These are phyloP conservation scores for Sclerotinia spermophila DNA, from an alignment of 2,329 filamentous ascomycete species.

Conservation along the genomic window DNA sequence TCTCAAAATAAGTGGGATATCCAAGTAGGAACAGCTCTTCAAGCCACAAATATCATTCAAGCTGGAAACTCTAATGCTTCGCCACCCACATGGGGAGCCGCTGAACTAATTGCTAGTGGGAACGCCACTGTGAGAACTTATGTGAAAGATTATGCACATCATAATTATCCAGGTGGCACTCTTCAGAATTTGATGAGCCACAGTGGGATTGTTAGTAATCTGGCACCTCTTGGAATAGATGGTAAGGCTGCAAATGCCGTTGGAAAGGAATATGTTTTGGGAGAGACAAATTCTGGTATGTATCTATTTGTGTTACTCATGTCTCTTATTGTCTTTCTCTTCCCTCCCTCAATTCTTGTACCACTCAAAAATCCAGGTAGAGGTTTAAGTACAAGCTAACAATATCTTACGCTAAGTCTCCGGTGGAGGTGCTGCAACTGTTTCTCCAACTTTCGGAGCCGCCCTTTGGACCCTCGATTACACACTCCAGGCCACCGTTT, in stretches of 20 bases:
- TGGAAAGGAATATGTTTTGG: conserved; percentile 34
- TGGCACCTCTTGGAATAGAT: conserved; percentile 27
- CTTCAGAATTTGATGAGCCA: conserved; percentile 32
- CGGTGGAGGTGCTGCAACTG: conserved; percentile 30
- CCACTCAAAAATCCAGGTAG: neutral
- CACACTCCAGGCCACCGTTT: conserved; percentile 22
- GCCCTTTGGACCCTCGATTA: conserved; percentile 35
- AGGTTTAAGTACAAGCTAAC: neutral
- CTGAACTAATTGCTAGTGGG: conserved; percentile 30
- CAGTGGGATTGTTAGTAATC: conserved; percentile 28
- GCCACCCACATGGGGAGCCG: conserved; percentile 34
- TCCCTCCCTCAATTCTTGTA: neutral
- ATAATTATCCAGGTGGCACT: conserved; percentile 42
- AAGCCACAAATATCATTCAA: conserved; percentile 28
- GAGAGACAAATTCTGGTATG: conserved; percentile 38
- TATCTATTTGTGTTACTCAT: conserved; percentile 21
- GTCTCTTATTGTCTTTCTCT: neutral
- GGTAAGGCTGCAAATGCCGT: conserved; percentile 25
- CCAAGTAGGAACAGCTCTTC: conserved; percentile 27
- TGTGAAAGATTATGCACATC: conserved; percentile 33
- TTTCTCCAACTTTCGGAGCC: conserved; percentile 33
- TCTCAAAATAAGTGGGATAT: conserved; percentile 33
- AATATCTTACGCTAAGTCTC: conserved; percentile 20
- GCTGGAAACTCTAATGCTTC: conserved; percentile 31
- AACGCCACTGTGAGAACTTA: conserved; percentile 28